These are phyloP conservation scores for Microsporum audouinii DNA, from an alignment of 2,329 filamentous ascomycete species.

Conservation along the genomic window DNA sequence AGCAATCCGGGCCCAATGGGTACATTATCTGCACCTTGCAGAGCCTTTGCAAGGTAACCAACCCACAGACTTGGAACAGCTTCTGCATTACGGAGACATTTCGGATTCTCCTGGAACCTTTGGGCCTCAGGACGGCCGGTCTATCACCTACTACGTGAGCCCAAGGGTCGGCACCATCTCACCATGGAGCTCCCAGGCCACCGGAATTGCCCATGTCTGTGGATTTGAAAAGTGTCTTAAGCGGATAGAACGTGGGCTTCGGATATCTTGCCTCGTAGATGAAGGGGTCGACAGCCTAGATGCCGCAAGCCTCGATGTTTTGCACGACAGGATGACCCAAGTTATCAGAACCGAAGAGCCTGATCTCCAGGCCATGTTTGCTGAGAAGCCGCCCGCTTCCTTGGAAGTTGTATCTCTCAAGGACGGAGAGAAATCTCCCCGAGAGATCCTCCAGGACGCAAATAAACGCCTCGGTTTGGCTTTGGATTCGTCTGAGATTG, in stretches of 20 bases:
- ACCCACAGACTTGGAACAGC: constrained; percentile 44
- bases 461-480: constrained; percentile 77
- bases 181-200: constrained; percentile 95
- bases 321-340: constrained; percentile 96
- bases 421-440: constrained; percentile 51
- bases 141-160: constrained; percentile 57
- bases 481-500: constrained; percentile 77
- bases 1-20: constrained; percentile 37
- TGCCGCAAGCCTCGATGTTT: constrained; percentile 50
- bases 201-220: constrained; percentile 85
- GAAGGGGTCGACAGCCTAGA: constrained; percentile 47
- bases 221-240: constrained; percentile 60
- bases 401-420: constrained; percentile 68
- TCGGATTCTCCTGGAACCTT: constrained; percentile 35
- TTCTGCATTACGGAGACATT: constrained; percentile 51
- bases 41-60: constrained; percentile 38
- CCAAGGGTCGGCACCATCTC: constrained; percentile 75
- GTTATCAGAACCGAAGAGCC: constrained; percentile 57
- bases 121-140: constrained; percentile 39
- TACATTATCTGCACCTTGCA: constrained; percentile 56
- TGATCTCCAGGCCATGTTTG: constrained; percentile 65
- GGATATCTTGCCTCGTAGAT: constrained; percentile 52
- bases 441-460: constrained; percentile 64
- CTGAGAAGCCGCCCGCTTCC: constrained; percentile 51
- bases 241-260: constrained; percentile 77